Evolutionary conservation across 495 filamentous ascomycete genomes (phyloP).

Genomic region (Talaromyces liani): DNA sequence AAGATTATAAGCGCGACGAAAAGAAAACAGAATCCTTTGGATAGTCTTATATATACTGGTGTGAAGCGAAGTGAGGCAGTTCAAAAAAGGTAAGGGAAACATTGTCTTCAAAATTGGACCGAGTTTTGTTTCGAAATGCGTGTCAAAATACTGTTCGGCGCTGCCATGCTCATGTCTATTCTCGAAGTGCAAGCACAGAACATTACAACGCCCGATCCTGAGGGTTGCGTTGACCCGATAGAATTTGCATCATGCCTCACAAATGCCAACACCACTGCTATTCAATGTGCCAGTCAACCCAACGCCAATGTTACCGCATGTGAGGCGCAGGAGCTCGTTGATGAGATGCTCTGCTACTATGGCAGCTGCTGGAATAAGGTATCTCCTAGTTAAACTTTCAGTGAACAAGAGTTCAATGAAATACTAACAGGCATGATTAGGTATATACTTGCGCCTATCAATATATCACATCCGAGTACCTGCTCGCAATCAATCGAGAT

Average conservation of each 20-base stretch:
- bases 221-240: background rate
- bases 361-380: background rate
- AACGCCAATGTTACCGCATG: background rate
- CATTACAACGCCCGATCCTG: background rate
- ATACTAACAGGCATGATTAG: background rate
- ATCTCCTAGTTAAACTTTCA: background rate
- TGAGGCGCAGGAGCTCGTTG: background rate
- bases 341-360: slow-evolving; percentile 1
- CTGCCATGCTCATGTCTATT: background rate
- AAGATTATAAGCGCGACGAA: background rate
- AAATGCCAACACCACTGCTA: background rate
- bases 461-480: background rate
- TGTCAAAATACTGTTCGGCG: background rate
- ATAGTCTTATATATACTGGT: background rate
- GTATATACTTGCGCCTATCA: background rate
- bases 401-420: background rate
- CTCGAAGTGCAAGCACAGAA: background rate
- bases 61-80: background rate
- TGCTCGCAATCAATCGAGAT: background rate
- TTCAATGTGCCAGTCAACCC: slow-evolving; percentile 13
- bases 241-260: background rate
- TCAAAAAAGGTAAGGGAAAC: background rate
- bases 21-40: background rate
- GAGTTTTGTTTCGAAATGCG: background rate
- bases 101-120: background rate